A percentile compares a stretch with the other conserved stretches of the same genome.
These are phyloP conservation scores for Populus pruinosa DNA, from an alignment of 345 rosid species.

Conservation along the genomic window DNA sequence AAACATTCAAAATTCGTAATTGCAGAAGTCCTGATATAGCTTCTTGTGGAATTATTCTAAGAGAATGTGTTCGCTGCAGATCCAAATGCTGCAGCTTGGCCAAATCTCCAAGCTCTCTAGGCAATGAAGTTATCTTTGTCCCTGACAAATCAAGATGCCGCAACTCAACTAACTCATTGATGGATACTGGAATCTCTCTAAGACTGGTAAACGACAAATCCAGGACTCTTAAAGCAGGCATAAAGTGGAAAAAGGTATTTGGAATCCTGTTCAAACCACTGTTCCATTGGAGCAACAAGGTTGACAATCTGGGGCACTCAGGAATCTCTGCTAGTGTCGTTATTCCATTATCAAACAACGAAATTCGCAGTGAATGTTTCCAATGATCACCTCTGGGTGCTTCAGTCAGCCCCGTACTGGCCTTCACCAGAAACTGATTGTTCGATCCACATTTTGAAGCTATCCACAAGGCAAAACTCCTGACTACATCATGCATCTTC, in stretches of 20 bases:
- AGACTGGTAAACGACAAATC: constrained; percentile 37
- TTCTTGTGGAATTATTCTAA: constrained; percentile 38
- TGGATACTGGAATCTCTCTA: constrained; percentile 40
- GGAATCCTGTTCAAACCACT: constrained; percentile 6
- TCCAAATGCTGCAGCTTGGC: constrained; percentile 40
- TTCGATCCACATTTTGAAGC: constrained; percentile 1
- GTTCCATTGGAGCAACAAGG: constrained; percentile 24
- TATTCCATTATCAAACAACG: constrained; percentile 45
- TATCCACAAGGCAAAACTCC: constrained; percentile 22
- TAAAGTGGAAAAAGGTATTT: constrained; percentile 23
- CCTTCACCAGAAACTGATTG: constrained; percentile 10
- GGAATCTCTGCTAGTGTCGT: constrained; percentile 34
- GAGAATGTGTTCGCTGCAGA: constrained; percentile 46
- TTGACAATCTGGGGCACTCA: constrained; percentile 22
- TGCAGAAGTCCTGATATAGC: constrained; percentile 35
- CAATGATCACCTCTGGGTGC: constrained; percentile 21
- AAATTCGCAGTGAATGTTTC: constrained; percentile 30
- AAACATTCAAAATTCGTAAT: constrained; percentile 42
- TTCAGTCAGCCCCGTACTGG: constrained; percentile 5
- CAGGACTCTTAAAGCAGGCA: constrained; percentile 38
- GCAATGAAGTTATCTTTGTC: constrained; percentile 44
- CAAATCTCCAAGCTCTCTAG: constrained; percentile 36
- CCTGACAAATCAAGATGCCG: constrained; percentile 39
- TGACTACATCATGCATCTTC: constrained; percentile 29
- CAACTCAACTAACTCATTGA: constrained; percentile 36